Conservation (phyloP, 2,329 filamentous ascomycete species). For the Rasamsonia emersonii region DNA sequence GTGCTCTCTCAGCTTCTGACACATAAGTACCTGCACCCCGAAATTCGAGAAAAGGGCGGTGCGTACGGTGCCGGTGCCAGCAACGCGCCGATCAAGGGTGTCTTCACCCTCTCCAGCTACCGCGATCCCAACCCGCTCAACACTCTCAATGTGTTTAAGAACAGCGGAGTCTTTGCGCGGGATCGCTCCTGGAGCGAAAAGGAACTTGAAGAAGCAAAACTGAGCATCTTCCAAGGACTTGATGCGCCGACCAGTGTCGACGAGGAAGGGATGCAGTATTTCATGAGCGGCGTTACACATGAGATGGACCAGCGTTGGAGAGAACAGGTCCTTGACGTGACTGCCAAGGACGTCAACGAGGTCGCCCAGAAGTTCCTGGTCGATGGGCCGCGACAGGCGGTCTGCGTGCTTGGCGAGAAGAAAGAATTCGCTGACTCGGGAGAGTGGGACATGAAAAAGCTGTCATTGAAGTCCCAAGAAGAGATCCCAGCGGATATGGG, state of each 20-base stretch:
- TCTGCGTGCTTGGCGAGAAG: conserved; percentile 72
- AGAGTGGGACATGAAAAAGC: conserved; percentile 66
- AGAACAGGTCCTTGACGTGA: conserved; percentile 80
- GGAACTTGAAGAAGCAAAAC: conserved; percentile 91
- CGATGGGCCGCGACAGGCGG: conserved; percentile 53
- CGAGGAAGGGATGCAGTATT: conserved; percentile 76
- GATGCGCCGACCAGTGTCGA: conserved; percentile 85
- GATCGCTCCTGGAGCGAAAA: conserved; percentile 72
- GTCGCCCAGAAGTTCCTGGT: conserved; percentile 78
- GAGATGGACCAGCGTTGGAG: conserved; percentile 82
- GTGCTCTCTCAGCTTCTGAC: conserved; percentile 87
- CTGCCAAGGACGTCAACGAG: conserved; percentile 65
- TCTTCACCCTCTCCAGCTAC: conserved; percentile 95
- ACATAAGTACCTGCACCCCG: conserved; percentile 92
- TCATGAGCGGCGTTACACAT: conserved; percentile 75
- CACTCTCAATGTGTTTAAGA: conserved; percentile 73
- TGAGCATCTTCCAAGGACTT: conserved; percentile 84
- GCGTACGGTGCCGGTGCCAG: conserved; percentile 92
- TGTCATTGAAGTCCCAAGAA: conserved; percentile 49
- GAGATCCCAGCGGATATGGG: conserved; percentile 22
- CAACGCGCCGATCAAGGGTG: conserved; percentile 65
- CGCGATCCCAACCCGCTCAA: conserved; percentile 91
- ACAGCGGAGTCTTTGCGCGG: conserved; percentile 72
- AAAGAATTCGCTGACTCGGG: conserved; percentile 63
- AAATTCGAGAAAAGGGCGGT: conserved; percentile 95